Percentiles rank a stretch among this genome's conserved stretches.
Evolutionary conservation across 1,139 yeast genomes (phyloP).

Genomic region (Geotrichum carabidarum): DNA sequence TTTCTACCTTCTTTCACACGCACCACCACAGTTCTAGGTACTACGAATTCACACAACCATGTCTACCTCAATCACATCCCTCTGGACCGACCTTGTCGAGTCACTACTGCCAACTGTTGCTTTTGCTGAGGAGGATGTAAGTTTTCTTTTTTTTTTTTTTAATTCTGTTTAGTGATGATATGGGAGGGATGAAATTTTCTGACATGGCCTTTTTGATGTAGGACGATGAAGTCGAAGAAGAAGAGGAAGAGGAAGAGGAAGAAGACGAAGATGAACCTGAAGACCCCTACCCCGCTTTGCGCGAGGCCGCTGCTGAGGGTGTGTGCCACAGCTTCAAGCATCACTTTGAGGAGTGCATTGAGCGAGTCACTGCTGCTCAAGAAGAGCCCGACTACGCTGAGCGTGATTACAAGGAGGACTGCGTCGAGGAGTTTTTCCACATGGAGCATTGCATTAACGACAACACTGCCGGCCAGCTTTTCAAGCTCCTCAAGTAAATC

Average conservation of each 20-base stretch:
- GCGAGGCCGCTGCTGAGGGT: slow-evolving; percentile 47
- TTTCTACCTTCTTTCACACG: neutral
- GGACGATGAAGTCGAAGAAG: slow-evolving; percentile 26
- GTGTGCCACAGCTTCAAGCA: slow-evolving; percentile 74
- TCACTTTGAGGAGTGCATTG: slow-evolving; percentile 92
- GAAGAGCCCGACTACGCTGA: slow-evolving; percentile 79
- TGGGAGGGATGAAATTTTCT: slow-evolving; percentile 16
- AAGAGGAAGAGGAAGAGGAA: slow-evolving; percentile 38
- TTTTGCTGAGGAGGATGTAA: slow-evolving; percentile 65
- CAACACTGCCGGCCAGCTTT: slow-evolving; percentile 88
- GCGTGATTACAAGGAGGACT: slow-evolving; percentile 81
- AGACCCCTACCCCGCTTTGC: slow-evolving; percentile 33
- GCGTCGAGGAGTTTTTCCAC: slow-evolving; percentile 97
- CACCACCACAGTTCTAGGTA: neutral
- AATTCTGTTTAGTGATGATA: neutral
- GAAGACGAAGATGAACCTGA: slow-evolving; percentile 41
- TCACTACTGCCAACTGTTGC: slow-evolving; percentile 75
- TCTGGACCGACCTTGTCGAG: slow-evolving; percentile 65
- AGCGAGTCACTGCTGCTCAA: slow-evolving; percentile 83
- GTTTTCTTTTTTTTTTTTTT: neutral
- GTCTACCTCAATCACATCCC: slow-evolving; percentile 48
- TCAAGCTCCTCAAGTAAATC: slow-evolving; percentile 34
- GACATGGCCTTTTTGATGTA: slow-evolving; percentile 21
- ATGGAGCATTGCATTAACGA: slow-evolving; percentile 89
- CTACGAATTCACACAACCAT: neutral